Evolutionary conservation across 768 basidiomycete species (phyloP), one percentile per base, ranked within the genome.

Genomic region (Leccinum subgranulosum): DNA sequence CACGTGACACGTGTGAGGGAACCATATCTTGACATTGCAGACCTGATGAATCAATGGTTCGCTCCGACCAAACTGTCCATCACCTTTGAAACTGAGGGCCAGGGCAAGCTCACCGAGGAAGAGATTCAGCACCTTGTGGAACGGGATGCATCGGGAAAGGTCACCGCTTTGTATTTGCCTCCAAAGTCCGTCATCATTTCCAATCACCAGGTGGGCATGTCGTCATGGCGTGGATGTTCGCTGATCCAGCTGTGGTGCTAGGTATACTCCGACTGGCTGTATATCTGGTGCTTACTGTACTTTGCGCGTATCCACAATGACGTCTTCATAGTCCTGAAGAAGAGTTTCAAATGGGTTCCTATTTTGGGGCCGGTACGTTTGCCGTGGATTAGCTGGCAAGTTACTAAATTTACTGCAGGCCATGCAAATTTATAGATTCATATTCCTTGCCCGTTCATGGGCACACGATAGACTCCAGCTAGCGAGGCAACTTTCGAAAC

Each of bases 351-450:
- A 65, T 87, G 84, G 80, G 69, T 96, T 3, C 96, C 96, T 17
- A 69, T 99, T 49, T 70, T 94, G 27, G 96, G 96, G 14, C 93
- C 92, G 87, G 94, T 94, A 73, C 54, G 66, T 51, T 11, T 52
- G 34, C 49, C 53, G 51, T 46, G 3, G n/a, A 9, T n/a, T 41
- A 31, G 17, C 25, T 46, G 27, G 36, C 56, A 48, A 50, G 36
- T 31, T 21, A 50, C 60, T 66, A 28, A 65, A 50, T 31, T 31
- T 19, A 36, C 41, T 10, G 14, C 49, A 92, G 91, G 89, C 83
- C 56, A 98, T 97, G 93, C 93, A 90, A 81, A 87, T 94, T 76
- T 97, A 85, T 74, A 80, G 86, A 57, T 98, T 98, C 73, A 93
- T 98, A 58, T 98, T 98, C 73, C 81, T 98, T 23, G 85, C 88